Conservation (phyloP, 495 filamentous ascomycete genomes). For the Elasticomyces elasticus region DNA sequence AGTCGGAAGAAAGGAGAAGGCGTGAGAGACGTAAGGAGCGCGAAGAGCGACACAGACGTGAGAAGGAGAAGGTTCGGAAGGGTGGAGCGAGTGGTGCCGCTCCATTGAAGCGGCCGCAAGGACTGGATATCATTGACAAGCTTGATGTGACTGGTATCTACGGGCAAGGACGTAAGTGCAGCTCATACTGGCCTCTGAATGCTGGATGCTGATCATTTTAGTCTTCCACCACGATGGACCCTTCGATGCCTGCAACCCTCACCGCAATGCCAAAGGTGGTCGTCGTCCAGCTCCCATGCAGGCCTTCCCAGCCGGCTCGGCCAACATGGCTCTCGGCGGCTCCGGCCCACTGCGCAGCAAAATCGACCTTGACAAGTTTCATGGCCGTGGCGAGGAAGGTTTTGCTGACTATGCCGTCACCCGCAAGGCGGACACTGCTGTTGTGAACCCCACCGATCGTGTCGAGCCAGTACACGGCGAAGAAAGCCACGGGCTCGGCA, state of each 20-base stretch:
- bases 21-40: constrained; percentile 66
- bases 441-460: constrained; percentile 49
- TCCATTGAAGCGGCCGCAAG: constrained; percentile 42
- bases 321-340: constrained; percentile 86
- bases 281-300: constrained; percentile 88
- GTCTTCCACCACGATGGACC: constrained; percentile 99
- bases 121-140: constrained; percentile 91
- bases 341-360: constrained; percentile 73
- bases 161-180: constrained; percentile 80
- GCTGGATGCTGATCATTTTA: constrained; percentile 27
- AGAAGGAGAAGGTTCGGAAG: constrained; percentile 48
- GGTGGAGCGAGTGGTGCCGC: constrained; percentile 25
- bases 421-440: constrained; percentile 27
- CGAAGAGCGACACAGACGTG: constrained; percentile 38
- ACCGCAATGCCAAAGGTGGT: constrained; percentile 79
- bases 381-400: constrained; percentile 74
- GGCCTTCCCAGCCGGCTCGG: constrained; percentile 82
- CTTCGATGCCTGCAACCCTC: constrained; percentile 94
- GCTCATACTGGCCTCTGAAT: too few relatives aligned
- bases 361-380: constrained; percentile 71
- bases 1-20: constrained; percentile 47
- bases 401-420: constrained; percentile 59
- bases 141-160: constrained; percentile 96
- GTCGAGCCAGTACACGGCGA: constrained; percentile 71
- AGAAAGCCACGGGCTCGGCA: constrained; percentile 76